phyloP scores from a whole-genome alignment of 1,139 yeast species.

The Blastobotrys malaysiensis region DNA sequence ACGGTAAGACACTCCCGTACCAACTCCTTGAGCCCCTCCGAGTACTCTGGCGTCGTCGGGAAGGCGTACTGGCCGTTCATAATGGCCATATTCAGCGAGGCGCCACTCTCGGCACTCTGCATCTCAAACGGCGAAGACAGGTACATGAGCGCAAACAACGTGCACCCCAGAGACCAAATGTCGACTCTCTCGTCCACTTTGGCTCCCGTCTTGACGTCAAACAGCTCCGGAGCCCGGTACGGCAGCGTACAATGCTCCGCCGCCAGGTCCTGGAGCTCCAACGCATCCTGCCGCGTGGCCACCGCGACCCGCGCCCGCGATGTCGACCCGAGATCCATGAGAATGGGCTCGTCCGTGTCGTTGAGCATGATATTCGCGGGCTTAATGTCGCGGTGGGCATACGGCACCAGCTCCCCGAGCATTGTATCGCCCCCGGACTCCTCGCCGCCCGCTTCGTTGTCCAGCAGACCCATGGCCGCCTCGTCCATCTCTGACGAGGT shows the following conservation, averaged over 20 bases:
- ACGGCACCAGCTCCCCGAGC: constrained; percentile 57
- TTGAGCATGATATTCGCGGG: constrained; percentile 86
- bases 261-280: constrained; percentile 72
- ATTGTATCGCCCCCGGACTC: constrained; percentile 33
- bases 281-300: constrained; percentile 61
- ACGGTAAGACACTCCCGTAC: constrained; percentile 56
- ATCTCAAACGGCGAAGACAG: constrained; percentile 84
- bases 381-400: constrained; percentile 80
- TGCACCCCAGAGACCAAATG: constrained; percentile 88
- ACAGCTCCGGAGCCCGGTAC: constrained; percentile 83
- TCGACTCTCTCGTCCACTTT: constrained; percentile 69
- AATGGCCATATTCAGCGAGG: constrained; percentile 72
- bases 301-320: constrained; percentile 54
- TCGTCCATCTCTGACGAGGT: background rate
- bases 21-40: constrained; percentile 49
- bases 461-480: constrained; percentile 8
- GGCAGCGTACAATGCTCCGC: constrained; percentile 85
- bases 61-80: constrained; percentile 61
- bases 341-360: constrained; percentile 57
- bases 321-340: constrained; percentile 83
- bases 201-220: constrained; percentile 65
- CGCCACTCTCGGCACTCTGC: constrained; percentile 76
- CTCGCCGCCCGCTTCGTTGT: background rate
- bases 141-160: constrained; percentile 70
- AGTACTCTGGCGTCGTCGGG: constrained; percentile 54